Evolutionary conservation across 345 rosid species (phyloP).

Genomic region (Rhodamnia argentea): DNA sequence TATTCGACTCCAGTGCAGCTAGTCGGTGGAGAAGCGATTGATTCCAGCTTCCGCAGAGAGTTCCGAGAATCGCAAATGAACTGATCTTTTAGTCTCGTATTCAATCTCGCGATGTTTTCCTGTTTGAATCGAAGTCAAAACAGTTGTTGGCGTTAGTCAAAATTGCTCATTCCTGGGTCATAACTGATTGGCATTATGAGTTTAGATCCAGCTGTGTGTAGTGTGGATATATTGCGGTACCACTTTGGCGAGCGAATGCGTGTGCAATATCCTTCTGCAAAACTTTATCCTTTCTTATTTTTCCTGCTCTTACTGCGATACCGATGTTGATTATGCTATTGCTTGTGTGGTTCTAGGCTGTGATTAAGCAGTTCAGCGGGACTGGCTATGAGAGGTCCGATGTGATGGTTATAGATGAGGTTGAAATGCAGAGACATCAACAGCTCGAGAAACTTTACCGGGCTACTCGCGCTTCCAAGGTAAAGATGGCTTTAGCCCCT

Average conservation of each 20-base stretch:
- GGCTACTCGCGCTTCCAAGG: slow-evolving; percentile 78
- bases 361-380: slow-evolving; percentile 82
- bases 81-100: neutral
- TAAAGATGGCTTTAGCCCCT: slow-evolving; percentile 6
- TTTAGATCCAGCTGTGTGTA: neutral
- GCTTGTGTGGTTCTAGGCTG: slow-evolving; percentile 45
- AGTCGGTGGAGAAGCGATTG: neutral
- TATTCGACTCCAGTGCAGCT: neutral
- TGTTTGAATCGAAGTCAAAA: neutral
- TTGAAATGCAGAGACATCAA: slow-evolving; percentile 92
- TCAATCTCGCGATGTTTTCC: neutral
- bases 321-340: slow-evolving; percentile 3
- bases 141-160: neutral
- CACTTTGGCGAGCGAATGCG: neutral
- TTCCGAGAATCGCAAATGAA: neutral
- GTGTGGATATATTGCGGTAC: neutral
- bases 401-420: slow-evolving; percentile 82
- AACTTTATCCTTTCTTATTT: neutral
- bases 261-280: neutral
- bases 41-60: neutral
- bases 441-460: slow-evolving; percentile 83
- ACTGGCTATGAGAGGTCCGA: slow-evolving; percentile 88
- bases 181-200: neutral
- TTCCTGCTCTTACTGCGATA: neutral
- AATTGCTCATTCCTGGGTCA: neutral